These are phyloP conservation scores for Torulaspora franciscae DNA, from an alignment of 805 yeast genomes.

Conservation along the genomic window DNA sequence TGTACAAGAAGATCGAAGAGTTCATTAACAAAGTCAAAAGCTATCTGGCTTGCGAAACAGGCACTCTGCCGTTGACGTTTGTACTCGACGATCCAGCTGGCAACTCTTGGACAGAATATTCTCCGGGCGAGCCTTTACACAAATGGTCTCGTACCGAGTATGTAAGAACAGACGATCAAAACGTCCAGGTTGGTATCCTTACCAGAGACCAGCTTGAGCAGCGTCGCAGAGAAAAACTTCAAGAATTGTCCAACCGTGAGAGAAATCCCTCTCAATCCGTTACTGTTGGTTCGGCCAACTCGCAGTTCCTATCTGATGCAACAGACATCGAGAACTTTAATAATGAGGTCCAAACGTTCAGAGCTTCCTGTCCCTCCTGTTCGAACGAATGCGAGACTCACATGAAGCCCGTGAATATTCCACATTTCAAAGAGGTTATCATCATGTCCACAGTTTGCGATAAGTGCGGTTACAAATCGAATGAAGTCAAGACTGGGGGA, in stretches of 20 bases:
- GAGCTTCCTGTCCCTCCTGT: slow-evolving; percentile 91
- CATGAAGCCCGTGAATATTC: slow-evolving; percentile 94
- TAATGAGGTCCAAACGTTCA: slow-evolving; percentile 90
- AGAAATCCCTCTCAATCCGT: slow-evolving; percentile 28
- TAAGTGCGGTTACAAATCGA: slow-evolving; percentile 89
- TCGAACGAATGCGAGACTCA: slow-evolving; percentile 73
- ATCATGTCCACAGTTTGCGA: slow-evolving; percentile 94
- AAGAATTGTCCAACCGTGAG: slow-evolving; percentile 36
- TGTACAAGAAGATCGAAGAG: slow-evolving; percentile 67
- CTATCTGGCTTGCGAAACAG: slow-evolving; percentile 60
- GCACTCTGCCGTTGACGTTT: slow-evolving; percentile 70
- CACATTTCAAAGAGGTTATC: slow-evolving; percentile 96
- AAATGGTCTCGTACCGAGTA: slow-evolving; percentile 87
- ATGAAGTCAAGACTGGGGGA: slow-evolving; percentile 98
- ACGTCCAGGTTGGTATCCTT: slow-evolving; percentile 74
- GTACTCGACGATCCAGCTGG: slow-evolving; percentile 91
- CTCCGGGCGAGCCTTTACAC: slow-evolving; percentile 81
- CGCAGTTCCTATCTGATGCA: slow-evolving; percentile 60
- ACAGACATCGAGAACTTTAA: slow-evolving; percentile 78
- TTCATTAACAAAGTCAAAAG: slow-evolving; percentile 58
- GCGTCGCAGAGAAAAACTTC: slow-evolving; percentile 35
- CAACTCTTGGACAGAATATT: slow-evolving; percentile 89
- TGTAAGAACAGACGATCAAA: slow-evolving; percentile 81
- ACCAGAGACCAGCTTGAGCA: slow-evolving; percentile 52
- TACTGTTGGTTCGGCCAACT: slow-evolving; percentile 11